Base-by-base conservation (phyloP, 2,329 filamentous ascomycete genomes). In the Epichloe uncinata region DNA sequence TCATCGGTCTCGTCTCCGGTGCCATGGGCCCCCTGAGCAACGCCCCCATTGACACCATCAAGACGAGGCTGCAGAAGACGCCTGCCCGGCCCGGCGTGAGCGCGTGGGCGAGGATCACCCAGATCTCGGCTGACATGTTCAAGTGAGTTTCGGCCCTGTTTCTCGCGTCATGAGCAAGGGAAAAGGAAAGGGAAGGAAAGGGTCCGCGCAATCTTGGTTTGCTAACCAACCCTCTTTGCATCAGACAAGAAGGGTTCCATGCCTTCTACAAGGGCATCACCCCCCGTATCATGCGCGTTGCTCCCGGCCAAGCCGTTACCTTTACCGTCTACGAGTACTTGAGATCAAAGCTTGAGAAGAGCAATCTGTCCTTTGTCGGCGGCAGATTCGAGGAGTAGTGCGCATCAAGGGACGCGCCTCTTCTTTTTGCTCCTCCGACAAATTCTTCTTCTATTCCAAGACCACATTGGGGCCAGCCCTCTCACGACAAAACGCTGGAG, bases 221-320 rank as follows among this genome's bases (percentile, higher is more conserved):
- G 1, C 40, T 3, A 22, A 15, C 40, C 15, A 7, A 8, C 15
- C 5, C 5, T 8, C 34, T n/a, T 2, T 46, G 8, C 47, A 69
- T 12, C 64, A 87, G 85, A 62, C 87, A 95, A 72, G 93, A 98
- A 71, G 93, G 93, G 36, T 75, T 91, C 58, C 83, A 88, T 60
- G 93, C 93, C 45, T 98, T 98, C 71, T 98, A 95, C 76, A 97
- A 97, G 78, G 93, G 93, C 61, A 98, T 98, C 69, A 98, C 93
- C 44, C 93, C 93, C 6, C 81, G 93, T 60, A 86, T 98, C 58
- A 97, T 97, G 89, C 82, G 93, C 62, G 93, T 98, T 49, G 93
- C 93, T 26, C 93, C 93, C 7, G 93, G 93, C 44, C 93, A 98
- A 73, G 93, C 81, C 52, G 81, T 84, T 49, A 84, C 81, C 3